Base-by-base conservation (phyloP, 2,329 filamentous ascomycete species). In the Magnaporthiopsis rhizophila region DNA sequence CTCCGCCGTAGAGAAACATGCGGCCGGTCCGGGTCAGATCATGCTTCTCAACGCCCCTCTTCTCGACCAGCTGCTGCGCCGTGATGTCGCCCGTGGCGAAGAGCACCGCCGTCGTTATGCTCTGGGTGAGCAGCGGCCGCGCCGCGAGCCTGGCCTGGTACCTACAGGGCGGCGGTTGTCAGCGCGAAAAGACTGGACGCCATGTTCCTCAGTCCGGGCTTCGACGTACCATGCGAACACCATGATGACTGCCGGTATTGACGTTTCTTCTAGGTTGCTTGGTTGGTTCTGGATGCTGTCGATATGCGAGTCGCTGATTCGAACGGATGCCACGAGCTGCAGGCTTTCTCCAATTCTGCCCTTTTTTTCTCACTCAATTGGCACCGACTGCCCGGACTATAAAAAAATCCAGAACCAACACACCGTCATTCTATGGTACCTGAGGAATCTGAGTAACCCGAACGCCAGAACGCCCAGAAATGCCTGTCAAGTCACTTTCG, bases 61-160 rank as follows among this genome's bases (percentile, higher is more conserved):
- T 88, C 79, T 98, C 94, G 66, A 99, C 90, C 50, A 86, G 82
- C 78, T 98, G 94, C 78, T 99, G 95, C 53, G 95, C 92, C 69
- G 96, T 88, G 66, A 89, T 82, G 79, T 99, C 95, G 71, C 95
- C 95, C 18, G 92, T 91, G 65, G 90, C 93, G 75, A 98, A 99
- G 68, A 99, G 88, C 66, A 98, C 84, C 61, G 91, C 90, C 56
- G 94, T 97, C 65, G 92, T 96, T 71, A 97, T 80, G 74, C 89
- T 91, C 81, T 97, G 92, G 13, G 94, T 98, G 72, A 97, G 86
- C 70, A 98, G 81, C 66, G 94, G 94, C 73, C 90, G 86, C 72
- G 87, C 85, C 70, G 89, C 88, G 74, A 97, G 83, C 76, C 86
- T 90, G 73, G 86, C 82, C 78, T 96, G 92, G 80, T 98, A 98